Evolutionary conservation across 1,139 yeast species (phyloP), one percentile per base, ranked within the genome.

Genomic region (Lodderomyces elongisporus): DNA sequence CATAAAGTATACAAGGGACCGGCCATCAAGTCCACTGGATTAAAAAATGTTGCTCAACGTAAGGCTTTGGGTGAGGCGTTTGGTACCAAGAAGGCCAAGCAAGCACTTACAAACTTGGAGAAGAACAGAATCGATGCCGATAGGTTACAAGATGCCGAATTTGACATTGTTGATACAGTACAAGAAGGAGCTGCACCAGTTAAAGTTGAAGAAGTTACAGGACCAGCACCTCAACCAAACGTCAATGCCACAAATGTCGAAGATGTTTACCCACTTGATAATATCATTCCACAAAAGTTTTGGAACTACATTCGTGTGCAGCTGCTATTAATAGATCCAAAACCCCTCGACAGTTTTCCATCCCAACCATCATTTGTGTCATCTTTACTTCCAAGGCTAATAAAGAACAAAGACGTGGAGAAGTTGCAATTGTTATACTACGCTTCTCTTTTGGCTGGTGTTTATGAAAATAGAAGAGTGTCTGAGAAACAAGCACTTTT

Each of bases 61-160:
- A 84, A 75, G 43, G 85, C 85, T 3, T 71, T 91, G 50, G 98
- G 98, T 52, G 91, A 87, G 59, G 93, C 94, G 2, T 91, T 91
- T 48, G 99, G 99, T 72, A 89, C 98, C 41, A 87, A 85, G 62
- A 89, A 81, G 62, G 96, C 97, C 41, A 89, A 87, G 63, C 83
- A 85, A 51, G 95, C 95, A 25, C 85, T 93, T 52, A 67, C 76
- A 33, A 89, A 82, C 54, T 60, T 79, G 51, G 93, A 82, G 52
- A 77, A 83, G 58, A 91, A 91, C 61, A 74, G 83, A 52, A 80
- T 91, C 53, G 96, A 91, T 55, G 74, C 95, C 2, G 93, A 77
- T 32, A 77, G 79, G 57, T 70, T 89, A 45, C 82, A 75, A 38
- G 84, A 74, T 44, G 66, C 80, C 34, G 91, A 89, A 53, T 58